These are phyloP conservation scores for Yarrowia sp. DNA, from an alignment of 805 yeast species.

Conservation along the genomic window DNA sequence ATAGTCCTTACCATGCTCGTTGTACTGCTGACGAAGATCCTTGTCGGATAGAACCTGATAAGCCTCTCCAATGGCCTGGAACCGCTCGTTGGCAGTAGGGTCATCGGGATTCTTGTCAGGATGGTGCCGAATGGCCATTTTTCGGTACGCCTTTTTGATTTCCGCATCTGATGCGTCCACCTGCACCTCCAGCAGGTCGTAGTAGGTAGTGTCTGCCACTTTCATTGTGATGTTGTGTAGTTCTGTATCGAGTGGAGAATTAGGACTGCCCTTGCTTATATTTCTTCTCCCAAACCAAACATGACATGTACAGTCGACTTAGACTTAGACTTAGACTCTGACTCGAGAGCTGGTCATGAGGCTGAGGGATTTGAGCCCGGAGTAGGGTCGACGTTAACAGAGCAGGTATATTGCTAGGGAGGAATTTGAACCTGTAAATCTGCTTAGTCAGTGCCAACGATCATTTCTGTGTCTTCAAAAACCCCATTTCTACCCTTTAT, in stretches of 20 bases:
- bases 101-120: conserved; percentile 98
- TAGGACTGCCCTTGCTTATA: conserved; percentile 6
- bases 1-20: conserved; percentile 76
- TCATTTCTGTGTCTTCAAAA: too few relatives aligned
- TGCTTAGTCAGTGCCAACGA: too few relatives aligned
- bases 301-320: background rate
- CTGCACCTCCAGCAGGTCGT: conserved; percentile 69
- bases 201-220: conserved; percentile 80
- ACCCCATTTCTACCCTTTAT: too few relatives aligned
- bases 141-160: conserved; percentile 90
- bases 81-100: conserved; percentile 80
- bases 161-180: conserved; percentile 72
- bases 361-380: conserved; percentile 10
- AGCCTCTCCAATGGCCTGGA: conserved; percentile 66
- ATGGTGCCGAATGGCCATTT: conserved; percentile 82
- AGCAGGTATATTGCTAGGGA: too few relatives aligned
- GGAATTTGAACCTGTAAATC: too few relatives aligned
- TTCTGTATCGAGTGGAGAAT: too few relatives aligned
- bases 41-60: conserved; percentile 65
- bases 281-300: background rate
- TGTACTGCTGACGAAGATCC: conserved; percentile 67
- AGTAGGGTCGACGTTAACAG: background rate
- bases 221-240: background rate
- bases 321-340: conserved; percentile 7
- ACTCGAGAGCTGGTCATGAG: conserved; percentile 7